A percentile compares a stretch with the other conserved stretches of the same genome.
phyloP scores from a whole-genome alignment of 2,329 filamentous ascomycete species.

The Nothomitra cinnamomea region DNA sequence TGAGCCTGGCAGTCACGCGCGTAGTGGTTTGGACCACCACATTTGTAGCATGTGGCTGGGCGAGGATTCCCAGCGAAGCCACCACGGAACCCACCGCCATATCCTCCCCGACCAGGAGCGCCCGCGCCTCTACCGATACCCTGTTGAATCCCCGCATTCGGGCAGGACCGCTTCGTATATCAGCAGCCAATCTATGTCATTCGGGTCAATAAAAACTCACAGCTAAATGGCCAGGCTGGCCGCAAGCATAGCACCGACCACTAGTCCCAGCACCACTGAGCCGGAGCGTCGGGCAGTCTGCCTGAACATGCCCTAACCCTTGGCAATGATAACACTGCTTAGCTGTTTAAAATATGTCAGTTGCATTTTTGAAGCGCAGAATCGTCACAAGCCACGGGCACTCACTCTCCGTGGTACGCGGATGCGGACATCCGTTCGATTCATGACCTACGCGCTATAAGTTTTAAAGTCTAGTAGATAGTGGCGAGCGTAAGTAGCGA shows the following conservation, averaged over 20 bases:
- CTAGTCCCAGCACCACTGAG: slow-evolving; percentile 65
- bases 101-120: slow-evolving; percentile 51
- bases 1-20: slow-evolving; percentile 96
- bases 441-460: slow-evolving; percentile 53
- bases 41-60: slow-evolving; percentile 51
- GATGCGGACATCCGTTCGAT: slow-evolving; percentile 92
- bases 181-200: neutral
- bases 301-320: slow-evolving; percentile 93
- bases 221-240: slow-evolving; percentile 80
- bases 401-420: slow-evolving; percentile 82
- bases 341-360: slow-evolving; percentile 29
- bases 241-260: slow-evolving; percentile 94
- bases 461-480: neutral
- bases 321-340: slow-evolving; percentile 99
- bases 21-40: slow-evolving; percentile 85
- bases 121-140: slow-evolving; percentile 31
- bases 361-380: neutral
- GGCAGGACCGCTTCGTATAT: slow-evolving; percentile 54
- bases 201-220: slow-evolving; percentile 32
- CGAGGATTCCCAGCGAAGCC: slow-evolving; percentile 54
- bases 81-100: slow-evolving; percentile 48
- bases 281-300: slow-evolving; percentile 92
- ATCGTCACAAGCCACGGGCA: slow-evolving; percentile 8
- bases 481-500: slow-evolving; percentile 3
- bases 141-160: slow-evolving; percentile 44